These are phyloP conservation scores for Alternaria viburni DNA, from an alignment of 2,329 filamentous ascomycete species.

Conservation along the genomic window DNA sequence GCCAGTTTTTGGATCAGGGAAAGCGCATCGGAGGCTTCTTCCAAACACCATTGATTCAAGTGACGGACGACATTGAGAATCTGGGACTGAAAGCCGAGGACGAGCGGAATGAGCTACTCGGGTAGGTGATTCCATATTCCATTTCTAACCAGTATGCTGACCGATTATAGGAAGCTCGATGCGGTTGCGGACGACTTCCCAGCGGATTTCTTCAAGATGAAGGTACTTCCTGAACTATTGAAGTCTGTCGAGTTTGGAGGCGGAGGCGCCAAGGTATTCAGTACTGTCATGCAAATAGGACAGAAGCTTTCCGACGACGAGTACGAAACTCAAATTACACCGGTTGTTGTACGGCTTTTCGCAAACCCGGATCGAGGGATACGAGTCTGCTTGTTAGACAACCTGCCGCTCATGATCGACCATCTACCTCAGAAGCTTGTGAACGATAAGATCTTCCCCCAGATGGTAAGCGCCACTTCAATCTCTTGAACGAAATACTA, in stretches of 20 bases:
- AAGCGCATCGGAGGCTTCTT: slow-evolving; percentile 85
- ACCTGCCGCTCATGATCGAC: slow-evolving; percentile 88
- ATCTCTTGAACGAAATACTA: slow-evolving; percentile 19
- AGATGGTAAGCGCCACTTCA: slow-evolving; percentile 66
- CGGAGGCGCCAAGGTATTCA: slow-evolving; percentile 88
- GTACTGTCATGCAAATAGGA: slow-evolving; percentile 88
- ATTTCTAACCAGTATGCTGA: slow-evolving; percentile 13
- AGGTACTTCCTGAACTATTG: slow-evolving; percentile 91
- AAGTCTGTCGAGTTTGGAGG: slow-evolving; percentile 99
- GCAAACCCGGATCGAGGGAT: slow-evolving; percentile 90
- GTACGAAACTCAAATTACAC: slow-evolving; percentile 82
- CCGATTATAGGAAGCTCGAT: slow-evolving; percentile 69
- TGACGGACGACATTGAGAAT: slow-evolving; percentile 92
- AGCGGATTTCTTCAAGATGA: slow-evolving; percentile 98
- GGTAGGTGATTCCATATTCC: slow-evolving; percentile 50
- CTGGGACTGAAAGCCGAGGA: slow-evolving; percentile 84
- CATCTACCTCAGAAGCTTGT: slow-evolving; percentile 85
- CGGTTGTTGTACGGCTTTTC: slow-evolving; percentile 86
- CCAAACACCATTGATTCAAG: slow-evolving; percentile 86
- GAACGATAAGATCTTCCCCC: slow-evolving; percentile 95
- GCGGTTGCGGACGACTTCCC: slow-evolving; percentile 91
- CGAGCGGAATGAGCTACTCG: slow-evolving; percentile 84
- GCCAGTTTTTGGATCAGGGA: slow-evolving; percentile 89
- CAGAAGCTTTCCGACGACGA: slow-evolving; percentile 87
- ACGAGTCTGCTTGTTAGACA: slow-evolving; percentile 88